A percentile compares a stretch with the other conserved stretches of the same genome.
Conservation (phyloP, 2,329 filamentous ascomycete species). For the Penicillium olsonii region DNA sequence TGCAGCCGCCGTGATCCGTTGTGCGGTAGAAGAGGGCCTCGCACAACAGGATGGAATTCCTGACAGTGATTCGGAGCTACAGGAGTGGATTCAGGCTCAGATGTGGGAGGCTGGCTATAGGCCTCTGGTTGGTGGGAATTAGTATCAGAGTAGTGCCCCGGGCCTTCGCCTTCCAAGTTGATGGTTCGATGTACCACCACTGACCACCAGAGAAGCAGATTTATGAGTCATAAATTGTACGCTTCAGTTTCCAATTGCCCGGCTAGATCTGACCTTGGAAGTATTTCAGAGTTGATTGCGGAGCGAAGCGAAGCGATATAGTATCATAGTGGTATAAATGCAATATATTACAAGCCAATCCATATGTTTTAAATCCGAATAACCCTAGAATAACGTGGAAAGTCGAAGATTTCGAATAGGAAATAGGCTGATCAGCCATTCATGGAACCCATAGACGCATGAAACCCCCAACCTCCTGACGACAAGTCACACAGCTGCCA, state of each 20-base stretch:
- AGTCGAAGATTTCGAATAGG: not conserved
- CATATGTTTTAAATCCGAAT: constrained; percentile 2
- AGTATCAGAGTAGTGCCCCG: not conserved
- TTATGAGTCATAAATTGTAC: too few relatives aligned
- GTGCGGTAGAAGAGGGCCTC: constrained; percentile 69
- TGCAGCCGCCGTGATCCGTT: constrained; percentile 71
- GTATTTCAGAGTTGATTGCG: too few relatives aligned
- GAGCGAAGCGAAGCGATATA: too few relatives aligned
- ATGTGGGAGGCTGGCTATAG: constrained; percentile 47
- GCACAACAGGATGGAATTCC: constrained; percentile 69
- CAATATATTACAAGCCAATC: constrained; percentile 21
- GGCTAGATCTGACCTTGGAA: not conserved
- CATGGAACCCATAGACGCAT: constrained; percentile 84
- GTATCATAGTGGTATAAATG: constrained; percentile 7
- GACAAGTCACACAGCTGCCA: constrained; percentile 91
- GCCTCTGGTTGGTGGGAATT: constrained; percentile 22
- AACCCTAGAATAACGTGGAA: not conserved
- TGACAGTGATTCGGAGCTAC: constrained; percentile 33
- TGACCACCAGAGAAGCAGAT: too few relatives aligned
- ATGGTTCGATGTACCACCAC: too few relatives aligned
- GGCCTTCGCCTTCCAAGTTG: too few relatives aligned
- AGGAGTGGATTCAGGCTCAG: constrained; percentile 43
- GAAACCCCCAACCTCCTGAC: constrained; percentile 84
- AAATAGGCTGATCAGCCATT: not conserved
- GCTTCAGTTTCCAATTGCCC: too few relatives aligned